Base-by-base conservation (phyloP, 306 rosid genomes). In the Inga oerstediana region DNA sequence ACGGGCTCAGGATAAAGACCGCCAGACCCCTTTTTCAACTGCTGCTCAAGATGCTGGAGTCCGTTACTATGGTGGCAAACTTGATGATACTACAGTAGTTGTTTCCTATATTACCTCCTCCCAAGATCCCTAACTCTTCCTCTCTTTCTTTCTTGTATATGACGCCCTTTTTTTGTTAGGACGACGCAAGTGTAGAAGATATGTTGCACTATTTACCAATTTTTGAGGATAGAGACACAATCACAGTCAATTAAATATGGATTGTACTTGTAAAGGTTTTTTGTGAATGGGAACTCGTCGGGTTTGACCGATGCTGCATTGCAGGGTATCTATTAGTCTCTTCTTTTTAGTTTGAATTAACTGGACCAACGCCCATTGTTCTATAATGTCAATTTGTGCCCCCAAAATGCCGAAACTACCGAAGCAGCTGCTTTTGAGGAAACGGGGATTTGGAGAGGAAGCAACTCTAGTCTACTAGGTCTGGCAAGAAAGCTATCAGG, bases 11-110 rank as follows among this genome's bases (percentile, higher is more conserved):
- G 97, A 92, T 75, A 85, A 74, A 81, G 85, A 91, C 86, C 88
- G 94, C 74, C 97, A 92, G 81, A 92, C 93, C 0, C 97, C 97
- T 15, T 91, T 91, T 76, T 91, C 94, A 67, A 89, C 97, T 20
- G 97, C 93, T 24, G 94, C 97, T 32, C 93, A 92, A 77, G 94
- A 92, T 79, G 97, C 94, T 13, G 97, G 97, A 8, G 82, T 84
- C 79, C 94, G 92, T 66, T 88, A 91, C 81, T 91, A 91, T 44
- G 97, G 94, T 14, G 94, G 97, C 81, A 92, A 91, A 85, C 94
- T 92, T 13, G 97, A 92, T 70, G 94, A 92, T 66, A 91, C 89
- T 35, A 92, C 97, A 0, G 97, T 89, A 22, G 88, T 92, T 2
- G 93, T 91, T 72, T 92, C 94, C 12, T 91, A 85, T 44, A 88